Conservation (phyloP, 192 early-diverging fungal genomes). For the Thamnidium elegans region DNA sequence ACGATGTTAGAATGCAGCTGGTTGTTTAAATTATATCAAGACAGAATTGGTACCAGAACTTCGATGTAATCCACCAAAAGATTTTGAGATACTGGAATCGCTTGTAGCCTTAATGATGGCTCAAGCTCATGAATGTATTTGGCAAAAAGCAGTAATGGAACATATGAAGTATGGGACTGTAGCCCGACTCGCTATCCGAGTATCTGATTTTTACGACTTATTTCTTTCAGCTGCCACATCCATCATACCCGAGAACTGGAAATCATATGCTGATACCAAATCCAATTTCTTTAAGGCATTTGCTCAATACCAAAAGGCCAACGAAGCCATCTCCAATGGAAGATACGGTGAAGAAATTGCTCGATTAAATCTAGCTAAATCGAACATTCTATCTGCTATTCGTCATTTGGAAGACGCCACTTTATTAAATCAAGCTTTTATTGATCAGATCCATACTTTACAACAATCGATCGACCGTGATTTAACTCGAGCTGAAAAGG, state of each 20-base stretch:
- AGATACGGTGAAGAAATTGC: conserved; percentile 87
- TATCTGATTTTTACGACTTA: conserved; percentile 66
- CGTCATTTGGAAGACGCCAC: background rate
- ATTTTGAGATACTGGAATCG: conserved; percentile 65
- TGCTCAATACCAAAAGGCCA: conserved; percentile 75
- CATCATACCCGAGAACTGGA: conserved; percentile 56
- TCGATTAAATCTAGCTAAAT: conserved; percentile 57
- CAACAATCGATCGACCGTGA: conserved; percentile 24
- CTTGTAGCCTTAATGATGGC: conserved; percentile 77
- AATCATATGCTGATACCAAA: conserved; percentile 68
- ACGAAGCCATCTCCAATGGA: conserved; percentile 62
- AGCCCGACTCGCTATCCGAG: conserved; percentile 72
- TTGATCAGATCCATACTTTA: conserved; percentile 15
- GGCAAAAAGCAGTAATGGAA: conserved; percentile 79
- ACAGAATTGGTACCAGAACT: conserved; percentile 60
- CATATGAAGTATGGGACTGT: conserved; percentile 77
- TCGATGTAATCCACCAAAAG: conserved; percentile 57
- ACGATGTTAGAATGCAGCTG: conserved; percentile 84
- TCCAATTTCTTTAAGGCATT: conserved; percentile 67
- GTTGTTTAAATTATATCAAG: conserved; percentile 65
- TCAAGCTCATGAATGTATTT: conserved; percentile 92
- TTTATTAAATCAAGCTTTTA: conserved; percentile 28
- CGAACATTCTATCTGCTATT: conserved; percentile 25
- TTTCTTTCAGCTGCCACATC: conserved; percentile 48
- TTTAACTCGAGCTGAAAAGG: conserved; percentile 67